Evolutionary conservation across 1,284 basidiomycete genomes (phyloP).

Genomic region (Leccinum griseonigrum): DNA sequence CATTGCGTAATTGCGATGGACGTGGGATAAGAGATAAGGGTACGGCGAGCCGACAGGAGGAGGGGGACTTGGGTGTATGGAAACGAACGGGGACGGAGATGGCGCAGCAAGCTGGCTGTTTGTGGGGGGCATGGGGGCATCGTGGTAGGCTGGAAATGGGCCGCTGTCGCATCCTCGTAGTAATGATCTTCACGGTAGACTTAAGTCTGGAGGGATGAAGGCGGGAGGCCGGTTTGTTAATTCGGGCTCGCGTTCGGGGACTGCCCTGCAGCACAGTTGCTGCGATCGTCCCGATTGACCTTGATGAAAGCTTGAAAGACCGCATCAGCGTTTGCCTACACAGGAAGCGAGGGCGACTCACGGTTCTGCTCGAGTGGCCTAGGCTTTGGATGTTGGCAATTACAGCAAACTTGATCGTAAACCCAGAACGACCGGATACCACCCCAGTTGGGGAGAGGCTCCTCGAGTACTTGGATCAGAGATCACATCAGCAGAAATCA

Average conservation of each 20-base stretch:
- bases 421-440: too few species aligned
- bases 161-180: constrained; percentile 52
- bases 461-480: too few species aligned
- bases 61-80: constrained; percentile 46
- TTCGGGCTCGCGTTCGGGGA: constrained; percentile 8
- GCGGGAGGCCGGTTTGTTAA: constrained; percentile 13
- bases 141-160: constrained; percentile 62
- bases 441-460: too few species aligned
- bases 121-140: constrained; percentile 72
- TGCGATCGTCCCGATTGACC: constrained; percentile 19
- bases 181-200: constrained; percentile 29
- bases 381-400: constrained; percentile 29
- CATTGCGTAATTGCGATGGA: constrained; percentile 49
- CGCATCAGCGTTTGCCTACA: constrained; percentile 19
- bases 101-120: constrained; percentile 70
- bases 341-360: constrained; percentile 21
- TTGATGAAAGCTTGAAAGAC: constrained; percentile 6
- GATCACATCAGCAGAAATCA: too few species aligned
- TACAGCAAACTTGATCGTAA: too few species aligned
- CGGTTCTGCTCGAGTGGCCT: constrained; percentile 30
- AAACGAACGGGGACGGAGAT: constrained; percentile 60
- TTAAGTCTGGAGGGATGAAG: constrained; percentile 31
- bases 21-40: constrained; percentile 71
- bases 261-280: constrained; percentile 18
- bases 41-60: constrained; percentile 67